Base-by-base conservation (phyloP, 2,329 filamentous ascomycete genomes). In the Nemania sp. region DNA sequence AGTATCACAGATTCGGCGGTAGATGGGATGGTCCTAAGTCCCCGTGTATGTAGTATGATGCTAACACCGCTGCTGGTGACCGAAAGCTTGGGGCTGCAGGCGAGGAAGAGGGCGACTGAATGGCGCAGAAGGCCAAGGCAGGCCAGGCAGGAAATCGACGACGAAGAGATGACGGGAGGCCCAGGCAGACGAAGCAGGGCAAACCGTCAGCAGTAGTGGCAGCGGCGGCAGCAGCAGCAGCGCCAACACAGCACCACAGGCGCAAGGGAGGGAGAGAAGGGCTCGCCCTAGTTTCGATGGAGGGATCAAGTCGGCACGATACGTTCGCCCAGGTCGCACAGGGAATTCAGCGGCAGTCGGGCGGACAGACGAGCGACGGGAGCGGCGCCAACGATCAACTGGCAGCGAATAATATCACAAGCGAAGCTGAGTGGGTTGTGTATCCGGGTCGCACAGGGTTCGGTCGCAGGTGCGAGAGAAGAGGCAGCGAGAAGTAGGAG, bases 1-100 rank as follows among this genome's bases (percentile, higher is more conserved):
- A 67, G 64, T 68, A 64, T 68, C 63, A 70, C 70, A 56, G 53
- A 49, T 34, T 72, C 74, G n/a, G 65, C 59, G 64, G 63, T 58
- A 42, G 55, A 60, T 57, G 49, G 26, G 42, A 61, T 64, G 30
- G 50, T 56, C 49, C 52, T 58, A 54, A 57, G 56, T 37, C 45
- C 46, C 46, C 41, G 39, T 57, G 37, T 43, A 53, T 60, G 56
- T 54, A 41, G 52, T 48, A 20, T 26, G 33, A 15, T 36, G 15
- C 33, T 12, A 36, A n/a, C 44, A 33, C 43, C 48, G 53, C 44
- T 63, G 46, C 42, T 52, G 31, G 48, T 45, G 52, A 41, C 43
- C 40, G 56, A 54, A 23, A 34, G 30, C 33, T 49, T 47, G 33
- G 53, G 44, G 46, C 46, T n/a, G 57, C 51, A 51, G 37, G 37